Evolutionary conservation across 2,329 filamentous ascomycete genomes (phyloP).

Genomic region (Ceratocystis cubensis): DNA sequence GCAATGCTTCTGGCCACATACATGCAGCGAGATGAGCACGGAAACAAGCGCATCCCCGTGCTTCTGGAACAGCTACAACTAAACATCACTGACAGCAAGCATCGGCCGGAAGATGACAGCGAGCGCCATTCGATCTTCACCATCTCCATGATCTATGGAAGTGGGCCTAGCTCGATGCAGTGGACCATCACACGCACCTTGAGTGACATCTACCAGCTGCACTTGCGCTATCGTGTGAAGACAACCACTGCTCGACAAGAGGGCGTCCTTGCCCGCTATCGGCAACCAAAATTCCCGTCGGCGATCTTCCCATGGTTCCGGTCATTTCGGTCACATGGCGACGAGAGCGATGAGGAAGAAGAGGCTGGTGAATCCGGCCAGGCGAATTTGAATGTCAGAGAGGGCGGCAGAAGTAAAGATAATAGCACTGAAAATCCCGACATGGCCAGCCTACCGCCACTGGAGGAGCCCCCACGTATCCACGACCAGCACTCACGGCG

Average conservation of each 20-base stretch:
- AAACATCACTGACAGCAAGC: conserved; percentile 65
- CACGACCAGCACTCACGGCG: conserved; percentile 13
- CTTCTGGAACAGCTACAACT: conserved; percentile 90
- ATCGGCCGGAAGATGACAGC: conserved; percentile 49
- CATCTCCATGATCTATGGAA: conserved; percentile 92
- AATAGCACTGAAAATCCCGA: neutral
- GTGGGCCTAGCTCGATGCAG: conserved; percentile 87
- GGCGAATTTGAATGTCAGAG: neutral
- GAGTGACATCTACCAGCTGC: conserved; percentile 80
- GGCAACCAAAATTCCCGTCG: conserved; percentile 79
- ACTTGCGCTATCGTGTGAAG: conserved; percentile 84
- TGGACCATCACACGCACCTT: conserved; percentile 86
- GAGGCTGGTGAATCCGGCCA: conserved; percentile 26
- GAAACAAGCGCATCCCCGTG: conserved; percentile 87
- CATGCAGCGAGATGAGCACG: conserved; percentile 94
- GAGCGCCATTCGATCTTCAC: conserved; percentile 74
- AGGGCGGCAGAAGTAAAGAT: neutral
- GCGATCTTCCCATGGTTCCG: conserved; percentile 83
- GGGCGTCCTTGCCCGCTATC: conserved; percentile 41
- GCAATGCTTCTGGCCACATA: conserved; percentile 92
- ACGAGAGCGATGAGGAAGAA: conserved; percentile 68
- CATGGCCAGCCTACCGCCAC: conserved; percentile 25
- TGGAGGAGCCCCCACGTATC: conserved; percentile 18
- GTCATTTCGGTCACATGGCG: conserved; percentile 64
- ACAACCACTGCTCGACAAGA: conserved; percentile 45